Evolutionary conservation across 2,329 filamentous ascomycete species (phyloP), one percentile per base, ranked within the genome.

Genomic region (Scedosporium dehoogii): DNA sequence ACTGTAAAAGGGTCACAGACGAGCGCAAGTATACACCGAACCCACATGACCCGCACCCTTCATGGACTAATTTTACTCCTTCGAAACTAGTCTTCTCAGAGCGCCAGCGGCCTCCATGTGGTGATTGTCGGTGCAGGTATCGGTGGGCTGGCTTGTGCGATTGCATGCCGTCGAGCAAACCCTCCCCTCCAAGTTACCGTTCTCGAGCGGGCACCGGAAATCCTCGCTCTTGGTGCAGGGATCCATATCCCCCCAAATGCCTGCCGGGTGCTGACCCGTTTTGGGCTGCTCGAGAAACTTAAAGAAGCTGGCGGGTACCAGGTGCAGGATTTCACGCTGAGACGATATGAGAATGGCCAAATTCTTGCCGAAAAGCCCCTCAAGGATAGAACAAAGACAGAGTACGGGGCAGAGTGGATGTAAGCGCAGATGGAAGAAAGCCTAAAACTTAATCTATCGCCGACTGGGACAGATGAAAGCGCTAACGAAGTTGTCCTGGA

Each of bases 161-260:
- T 63, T 6, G 61, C 61, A 12, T 60, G 57, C 23, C 57, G 61
- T 46, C 61, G 57, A 9, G 46, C 61, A 9, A 25, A 59, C 16
- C 25, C 57, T 2, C 61, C 61, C 6, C 57, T 63, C n/a, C 46
- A 63, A 14, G 61, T 63, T 6, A 63, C 57, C 6, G 57, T 63
- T 10, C 23, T 63, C 25, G 61, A 63, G 33, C 18, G 25, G 23
- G 42, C 56, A 18, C 57, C 61, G 1, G 57, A 63, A 53, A 60
- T 63, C 21, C 48, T 63, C 27, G 59, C 42, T n/a, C 33, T 63
- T 33, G 61, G 61, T 14, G 61, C 61, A 4, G 61, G 61, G 16
- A 63, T 63, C 29, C 61, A 63, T 44, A 63, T 63, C 27, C 61
- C 61, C 25, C 61, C 61, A 3, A 63, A 63, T 42, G 61, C 25